Evolutionary conservation across 2,329 filamentous ascomycete genomes (phyloP).

Genomic region (Ascomycota sp.): DNA sequence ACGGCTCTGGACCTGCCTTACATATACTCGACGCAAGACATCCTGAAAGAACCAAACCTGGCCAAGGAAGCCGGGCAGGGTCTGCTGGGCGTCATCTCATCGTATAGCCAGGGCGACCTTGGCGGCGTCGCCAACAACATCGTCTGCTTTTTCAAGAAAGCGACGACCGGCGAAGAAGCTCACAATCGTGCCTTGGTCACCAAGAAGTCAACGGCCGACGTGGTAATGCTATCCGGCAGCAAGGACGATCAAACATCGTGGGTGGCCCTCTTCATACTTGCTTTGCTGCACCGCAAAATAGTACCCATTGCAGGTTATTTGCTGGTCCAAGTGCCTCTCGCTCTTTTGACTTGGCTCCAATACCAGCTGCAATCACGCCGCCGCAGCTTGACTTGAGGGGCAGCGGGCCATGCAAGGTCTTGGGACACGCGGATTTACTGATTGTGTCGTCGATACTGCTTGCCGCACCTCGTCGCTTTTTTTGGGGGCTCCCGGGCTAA

Average conservation of each 20-base stretch:
- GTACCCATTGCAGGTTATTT: too few species aligned
- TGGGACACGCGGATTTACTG: too few species aligned
- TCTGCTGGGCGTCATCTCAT: conserved; percentile 36
- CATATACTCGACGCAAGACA: conserved; percentile 47
- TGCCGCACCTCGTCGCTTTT: background rate
- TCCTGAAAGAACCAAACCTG: conserved; percentile 48
- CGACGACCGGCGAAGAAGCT: conserved; percentile 59
- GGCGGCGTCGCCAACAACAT: conserved; percentile 64
- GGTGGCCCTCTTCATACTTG: conserved; percentile 19
- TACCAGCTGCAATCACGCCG: too few species aligned
- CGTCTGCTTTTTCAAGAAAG: conserved; percentile 76
- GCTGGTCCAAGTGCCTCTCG: too few species aligned
- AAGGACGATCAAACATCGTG: conserved; percentile 92
- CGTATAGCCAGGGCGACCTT: conserved; percentile 51
- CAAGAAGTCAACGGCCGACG: conserved; percentile 86
- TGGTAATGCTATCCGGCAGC: conserved; percentile 93
- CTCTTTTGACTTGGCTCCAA: too few species aligned
- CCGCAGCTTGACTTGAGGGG: too few species aligned
- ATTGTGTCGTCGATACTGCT: too few species aligned
- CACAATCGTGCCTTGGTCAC: conserved; percentile 65
- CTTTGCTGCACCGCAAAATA: background rate
- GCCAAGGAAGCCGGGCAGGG: conserved; percentile 48
- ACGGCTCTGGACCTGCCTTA: conserved; percentile 47
- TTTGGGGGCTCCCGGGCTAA: background rate
- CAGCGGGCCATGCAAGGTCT: too few species aligned